These are phyloP conservation scores for Amanita subjunquillea DNA, from an alignment of 768 basidiomycete species.

Conservation along the genomic window DNA sequence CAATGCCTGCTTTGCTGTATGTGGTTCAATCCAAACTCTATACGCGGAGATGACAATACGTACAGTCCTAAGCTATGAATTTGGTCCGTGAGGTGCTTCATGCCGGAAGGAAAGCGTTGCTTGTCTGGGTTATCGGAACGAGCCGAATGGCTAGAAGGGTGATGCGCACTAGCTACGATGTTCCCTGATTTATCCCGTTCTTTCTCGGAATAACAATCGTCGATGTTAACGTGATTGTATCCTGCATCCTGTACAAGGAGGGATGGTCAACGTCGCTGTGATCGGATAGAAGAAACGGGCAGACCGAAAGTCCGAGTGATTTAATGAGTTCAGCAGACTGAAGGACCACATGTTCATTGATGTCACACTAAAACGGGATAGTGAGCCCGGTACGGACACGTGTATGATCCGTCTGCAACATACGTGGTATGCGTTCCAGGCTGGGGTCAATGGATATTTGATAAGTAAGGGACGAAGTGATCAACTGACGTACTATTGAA, in stretches of 20 bases:
- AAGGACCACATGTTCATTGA: conserved; percentile 42
- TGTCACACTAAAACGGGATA: conserved; percentile 36
- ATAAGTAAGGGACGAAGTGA: not conserved
- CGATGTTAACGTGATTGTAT: conserved; percentile 49
- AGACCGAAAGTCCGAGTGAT: conserved; percentile 38
- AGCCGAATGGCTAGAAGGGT: not conserved
- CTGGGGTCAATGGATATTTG: conserved; percentile 16
- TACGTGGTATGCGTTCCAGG: conserved; percentile 56
- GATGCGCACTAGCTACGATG: conserved; percentile 43
- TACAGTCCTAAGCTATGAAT: conserved; percentile 51
- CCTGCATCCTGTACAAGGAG: conserved; percentile 18
- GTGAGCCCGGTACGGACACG: not conserved
- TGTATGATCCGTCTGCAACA: conserved; percentile 9
- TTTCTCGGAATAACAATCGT: conserved; percentile 59
- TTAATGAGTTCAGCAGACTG: conserved; percentile 40
- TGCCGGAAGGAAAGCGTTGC: conserved; percentile 44
- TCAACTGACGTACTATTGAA: conserved; percentile 41
- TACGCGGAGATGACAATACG: conserved; percentile 12
- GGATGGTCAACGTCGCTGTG: not conserved
- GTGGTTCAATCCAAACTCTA: not conserved
- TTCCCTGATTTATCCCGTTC: conserved; percentile 37
- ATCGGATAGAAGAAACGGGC: conserved; percentile 7
- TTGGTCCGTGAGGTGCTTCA: conserved; percentile 43
- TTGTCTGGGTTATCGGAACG: conserved; percentile 23
- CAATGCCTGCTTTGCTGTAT: conserved; percentile 50